A percentile compares a stretch with the other conserved stretches of the same genome.
Conservation (phyloP, 2,329 filamentous ascomycete species). For the Davidsoniella virescens region DNA sequence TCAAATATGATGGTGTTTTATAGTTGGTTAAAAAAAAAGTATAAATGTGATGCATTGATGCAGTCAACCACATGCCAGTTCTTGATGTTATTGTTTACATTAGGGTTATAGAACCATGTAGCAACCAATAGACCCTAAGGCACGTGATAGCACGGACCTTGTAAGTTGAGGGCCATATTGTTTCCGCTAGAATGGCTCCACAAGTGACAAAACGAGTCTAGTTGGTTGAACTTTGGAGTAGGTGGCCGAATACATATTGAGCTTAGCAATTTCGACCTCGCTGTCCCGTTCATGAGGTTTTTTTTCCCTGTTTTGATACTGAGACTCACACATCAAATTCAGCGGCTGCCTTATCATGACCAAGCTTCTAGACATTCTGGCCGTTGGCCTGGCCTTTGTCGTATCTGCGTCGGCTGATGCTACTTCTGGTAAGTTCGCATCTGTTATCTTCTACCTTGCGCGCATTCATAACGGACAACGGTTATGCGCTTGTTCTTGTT, state of each 20-base stretch:
- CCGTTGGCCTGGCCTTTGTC: constrained; percentile 8
- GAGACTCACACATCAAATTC: neutral
- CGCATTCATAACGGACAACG: too few species aligned
- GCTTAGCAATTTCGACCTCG: neutral
- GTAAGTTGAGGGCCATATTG: too few species aligned
- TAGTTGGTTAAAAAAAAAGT: neutral
- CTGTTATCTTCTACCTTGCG: neutral
- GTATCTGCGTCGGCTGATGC: constrained; percentile 10
- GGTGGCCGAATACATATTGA: constrained; percentile 6
- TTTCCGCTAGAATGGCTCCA: neutral
- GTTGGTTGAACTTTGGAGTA: neutral
- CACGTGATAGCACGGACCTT: neutral
- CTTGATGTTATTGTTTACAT: neutral
- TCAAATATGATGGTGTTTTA: neutral
- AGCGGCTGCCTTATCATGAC: constrained; percentile 4
- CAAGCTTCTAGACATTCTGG: constrained; percentile 10
- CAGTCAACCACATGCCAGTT: too few species aligned
- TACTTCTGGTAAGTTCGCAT: constrained; percentile 3
- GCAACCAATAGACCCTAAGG: neutral
- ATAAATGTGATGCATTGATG: too few species aligned
- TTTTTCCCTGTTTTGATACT: neutral
- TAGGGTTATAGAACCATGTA: neutral
- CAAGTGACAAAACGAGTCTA: constrained; percentile 2
- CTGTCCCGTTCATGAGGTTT: too few species aligned
- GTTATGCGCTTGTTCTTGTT: too few species aligned